These are phyloP conservation scores for Eutypa lata DNA, from an alignment of 2,329 filamentous ascomycete genomes.

Conservation along the genomic window DNA sequence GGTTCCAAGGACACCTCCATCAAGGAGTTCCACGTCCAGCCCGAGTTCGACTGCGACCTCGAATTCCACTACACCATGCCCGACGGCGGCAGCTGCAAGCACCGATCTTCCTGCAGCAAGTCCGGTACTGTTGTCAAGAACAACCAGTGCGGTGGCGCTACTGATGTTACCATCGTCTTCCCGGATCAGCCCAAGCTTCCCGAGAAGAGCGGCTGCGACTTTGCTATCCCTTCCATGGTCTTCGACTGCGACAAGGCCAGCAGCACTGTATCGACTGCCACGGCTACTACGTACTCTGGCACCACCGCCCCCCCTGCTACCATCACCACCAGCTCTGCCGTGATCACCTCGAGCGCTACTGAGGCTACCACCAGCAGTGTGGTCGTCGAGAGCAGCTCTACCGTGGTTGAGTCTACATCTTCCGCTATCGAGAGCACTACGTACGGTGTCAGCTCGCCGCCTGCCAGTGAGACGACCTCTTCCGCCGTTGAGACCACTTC, in stretches of 20 bases:
- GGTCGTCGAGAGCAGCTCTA: constrained; percentile 7
- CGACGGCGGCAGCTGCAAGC: constrained; percentile 78
- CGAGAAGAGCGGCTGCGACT: constrained; percentile 58
- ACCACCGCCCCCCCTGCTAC: constrained; percentile 16
- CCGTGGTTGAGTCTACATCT: constrained; percentile 4
- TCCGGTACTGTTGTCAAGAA: constrained; percentile 72
- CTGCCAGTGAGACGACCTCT: constrained; percentile 4
- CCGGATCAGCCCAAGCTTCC: constrained; percentile 54
- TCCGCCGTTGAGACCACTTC: constrained; percentile 4
- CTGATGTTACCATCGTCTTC: constrained; percentile 70
- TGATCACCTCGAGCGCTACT: constrained; percentile 14
- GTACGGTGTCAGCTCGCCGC: constrained; percentile 9
- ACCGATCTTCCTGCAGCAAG: constrained; percentile 64
- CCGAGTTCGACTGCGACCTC: constrained; percentile 73
- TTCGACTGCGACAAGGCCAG: constrained; percentile 64
- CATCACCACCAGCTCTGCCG: constrained; percentile 12
- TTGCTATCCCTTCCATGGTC: constrained; percentile 70
- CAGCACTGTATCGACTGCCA: constrained; percentile 28
- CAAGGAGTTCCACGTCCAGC: constrained; percentile 67
- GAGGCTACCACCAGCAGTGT: constrained; percentile 10
- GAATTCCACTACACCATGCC: constrained; percentile 87
- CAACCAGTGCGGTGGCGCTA: constrained; percentile 89
- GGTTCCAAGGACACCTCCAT: constrained; percentile 67
- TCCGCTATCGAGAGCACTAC: constrained; percentile 5
- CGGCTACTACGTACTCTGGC: constrained; percentile 8